Evolutionary conservation across 495 filamentous ascomycete species (phyloP), one percentile per base, ranked within the genome.

Genomic region (Pseudevernia furfuracea): DNA sequence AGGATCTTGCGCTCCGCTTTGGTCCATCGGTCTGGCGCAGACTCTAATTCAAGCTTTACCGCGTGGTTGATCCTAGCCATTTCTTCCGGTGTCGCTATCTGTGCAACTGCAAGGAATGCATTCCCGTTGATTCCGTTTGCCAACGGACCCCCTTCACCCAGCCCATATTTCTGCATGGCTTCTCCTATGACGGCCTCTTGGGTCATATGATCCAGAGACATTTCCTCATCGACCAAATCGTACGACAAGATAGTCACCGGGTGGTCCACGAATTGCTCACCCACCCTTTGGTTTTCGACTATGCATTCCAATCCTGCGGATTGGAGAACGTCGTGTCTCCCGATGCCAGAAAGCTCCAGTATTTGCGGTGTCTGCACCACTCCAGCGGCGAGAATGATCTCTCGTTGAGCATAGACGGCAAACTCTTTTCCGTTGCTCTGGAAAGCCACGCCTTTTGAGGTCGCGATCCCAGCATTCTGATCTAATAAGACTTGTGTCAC

Each of bases 321-420:
- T 1, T 67, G 59, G 1, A 83, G 75, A 4, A 80, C 36, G 3
- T 61, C 49, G 1, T 57, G 34, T 12, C 64, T 64, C 3, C 80
- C 81, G 17, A 85, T 73, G 0, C 83, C 83, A 0, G 81, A 84
- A 0, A 82, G 68, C 67, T 85, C 80, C 0, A 86, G 73, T 0
- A 85, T 39, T 61, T 81, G 79, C 0, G 82, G 79, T 8, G 79
- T 78, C 44, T 81, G 75, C 28, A 84, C 67, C 1, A 71, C 67
- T 0, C 84, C 84, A 1, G 81, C 82, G 0, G 78, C 72, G 4
- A 85, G 55, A 41, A 85, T 80, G 44, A 85, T 71, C 61, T 87
- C 83, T 4, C 69, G 55, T 14, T 64, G 68, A 1, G 76, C 75
- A 8, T 46, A 63, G 11, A 70, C 73, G 3, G 67, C 55, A 65